A percentile compares a stretch with the other conserved stretches of the same genome.
Evolutionary conservation across 345 rosid species (phyloP).

Genomic region (Laguncularia racemosa): DNA sequence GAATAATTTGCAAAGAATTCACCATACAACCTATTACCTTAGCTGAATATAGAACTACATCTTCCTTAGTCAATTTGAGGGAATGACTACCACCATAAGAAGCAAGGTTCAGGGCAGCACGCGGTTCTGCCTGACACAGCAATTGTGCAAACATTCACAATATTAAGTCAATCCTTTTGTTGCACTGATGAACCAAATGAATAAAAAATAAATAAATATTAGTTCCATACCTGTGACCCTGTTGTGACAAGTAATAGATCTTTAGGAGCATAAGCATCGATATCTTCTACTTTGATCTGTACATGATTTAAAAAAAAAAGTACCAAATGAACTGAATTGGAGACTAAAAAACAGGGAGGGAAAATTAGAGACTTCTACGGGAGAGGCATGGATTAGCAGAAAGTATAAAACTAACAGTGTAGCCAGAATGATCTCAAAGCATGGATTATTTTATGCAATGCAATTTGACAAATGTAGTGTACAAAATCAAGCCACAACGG

Average conservation of each 20-base stretch:
- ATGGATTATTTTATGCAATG: too few relatives aligned
- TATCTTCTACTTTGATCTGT: conserved; percentile 91
- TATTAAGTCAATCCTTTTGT: background rate
- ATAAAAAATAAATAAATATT: conserved; percentile 4
- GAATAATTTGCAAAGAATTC: background rate
- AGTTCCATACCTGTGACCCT: conserved; percentile 84
- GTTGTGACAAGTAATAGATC: conserved; percentile 94
- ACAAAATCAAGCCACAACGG: too few relatives aligned
- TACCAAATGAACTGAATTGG: background rate
- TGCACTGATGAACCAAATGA: background rate
- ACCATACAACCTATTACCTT: conserved; percentile 44
- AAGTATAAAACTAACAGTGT: too few relatives aligned
- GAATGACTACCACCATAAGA: conserved; percentile 89
- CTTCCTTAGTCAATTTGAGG: conserved; percentile 81
- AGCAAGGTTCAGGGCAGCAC: conserved; percentile 93
- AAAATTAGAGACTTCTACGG: too few relatives aligned
- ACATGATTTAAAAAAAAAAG: background rate
- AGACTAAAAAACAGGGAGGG: too few relatives aligned
- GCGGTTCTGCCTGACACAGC: conserved; percentile 94
- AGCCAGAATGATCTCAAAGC: too few relatives aligned
- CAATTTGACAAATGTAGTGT: too few relatives aligned
- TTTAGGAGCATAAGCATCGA: conserved; percentile 91
- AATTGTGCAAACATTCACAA: conserved; percentile 24
- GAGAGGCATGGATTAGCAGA: too few relatives aligned
- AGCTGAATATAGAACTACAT: conserved; percentile 83